Conservation (phyloP, 1,284 basidiomycete genomes). For the Heterobasidion occidentale region DNA sequence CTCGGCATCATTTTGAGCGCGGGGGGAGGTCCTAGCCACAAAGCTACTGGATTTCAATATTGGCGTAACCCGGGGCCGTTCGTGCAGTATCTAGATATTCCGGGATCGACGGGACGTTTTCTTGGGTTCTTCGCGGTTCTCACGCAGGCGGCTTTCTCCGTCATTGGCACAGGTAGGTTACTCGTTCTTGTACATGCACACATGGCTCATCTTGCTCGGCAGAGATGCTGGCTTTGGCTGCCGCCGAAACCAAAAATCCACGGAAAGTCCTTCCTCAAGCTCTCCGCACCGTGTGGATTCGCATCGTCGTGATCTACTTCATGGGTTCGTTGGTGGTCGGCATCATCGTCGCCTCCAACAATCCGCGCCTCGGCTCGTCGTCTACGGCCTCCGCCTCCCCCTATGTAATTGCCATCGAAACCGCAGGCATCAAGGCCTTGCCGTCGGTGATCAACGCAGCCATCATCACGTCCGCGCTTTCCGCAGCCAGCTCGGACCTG, state of each 20-base stretch:
- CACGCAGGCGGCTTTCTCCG: conserved; percentile 79
- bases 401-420: conserved; percentile 75
- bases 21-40: conserved; percentile 51
- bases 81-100: conserved; percentile 44
- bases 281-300: conserved; percentile 62
- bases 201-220: not conserved
- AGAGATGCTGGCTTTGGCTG: conserved; percentile 46
- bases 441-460: conserved; percentile 84
- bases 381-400: conserved; percentile 68
- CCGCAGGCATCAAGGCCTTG: conserved; percentile 67
- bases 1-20: conserved; percentile 63
- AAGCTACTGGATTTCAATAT: conserved; percentile 29
- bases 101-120: conserved; percentile 57
- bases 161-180: conserved; percentile 75
- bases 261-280: conserved; percentile 61
- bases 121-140: conserved; percentile 62
- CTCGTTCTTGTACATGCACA: not conserved
- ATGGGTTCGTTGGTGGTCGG: conserved; percentile 53
- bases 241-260: conserved; percentile 64
- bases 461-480: conserved; percentile 81
- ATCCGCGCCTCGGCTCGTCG: conserved; percentile 45
- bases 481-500: conserved; percentile 77
- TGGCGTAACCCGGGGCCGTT: conserved; percentile 67
- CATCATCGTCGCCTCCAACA: conserved; percentile 66
- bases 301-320: conserved; percentile 74